A percentile compares a stretch with the other conserved stretches of the same genome.
Conservation (phyloP, 169 alveolate species). For the Cystoisospora suis region DNA sequence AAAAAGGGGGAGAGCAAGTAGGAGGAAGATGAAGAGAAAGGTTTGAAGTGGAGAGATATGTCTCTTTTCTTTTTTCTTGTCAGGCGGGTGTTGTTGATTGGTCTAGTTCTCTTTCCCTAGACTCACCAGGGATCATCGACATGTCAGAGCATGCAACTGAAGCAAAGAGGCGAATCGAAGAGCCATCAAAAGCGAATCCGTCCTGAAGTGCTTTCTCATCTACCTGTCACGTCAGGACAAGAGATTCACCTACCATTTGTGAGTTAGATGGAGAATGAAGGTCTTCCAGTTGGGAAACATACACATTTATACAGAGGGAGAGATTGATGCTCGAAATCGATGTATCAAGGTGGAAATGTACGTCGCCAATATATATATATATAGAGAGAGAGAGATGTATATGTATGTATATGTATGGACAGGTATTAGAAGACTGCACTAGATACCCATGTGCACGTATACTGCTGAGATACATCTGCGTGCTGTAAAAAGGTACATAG, state of each 20-base stretch:
- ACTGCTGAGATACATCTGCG: background rate
- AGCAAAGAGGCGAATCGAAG: conserved; percentile 73
- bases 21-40: too few relatives aligned
- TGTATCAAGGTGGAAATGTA: too few relatives aligned
- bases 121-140: conserved; percentile 66
- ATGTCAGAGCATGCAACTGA: conserved; percentile 71
- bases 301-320: too few relatives aligned
- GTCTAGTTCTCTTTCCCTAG: too few relatives aligned
- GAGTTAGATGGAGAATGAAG: too few relatives aligned
- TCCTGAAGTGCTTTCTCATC: conserved; percentile 56
- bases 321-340: too few relatives aligned
- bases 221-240: background rate
- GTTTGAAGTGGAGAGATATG: too few relatives aligned
- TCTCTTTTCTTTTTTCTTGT: too few relatives aligned
- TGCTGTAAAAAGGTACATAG: background rate
- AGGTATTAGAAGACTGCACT: too few relatives aligned
- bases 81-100: background rate
- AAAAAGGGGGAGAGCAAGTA: too few relatives aligned
- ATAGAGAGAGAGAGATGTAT: background rate
- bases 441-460: background rate
- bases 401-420: background rate
- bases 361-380: background rate
- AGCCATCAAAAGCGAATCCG: conserved; percentile 78
- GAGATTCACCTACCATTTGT: too few relatives aligned
- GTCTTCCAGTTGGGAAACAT: too few relatives aligned